These are phyloP conservation scores for Acrodontium crateriforme DNA, from an alignment of 2,329 filamentous ascomycete genomes.

Conservation along the genomic window DNA sequence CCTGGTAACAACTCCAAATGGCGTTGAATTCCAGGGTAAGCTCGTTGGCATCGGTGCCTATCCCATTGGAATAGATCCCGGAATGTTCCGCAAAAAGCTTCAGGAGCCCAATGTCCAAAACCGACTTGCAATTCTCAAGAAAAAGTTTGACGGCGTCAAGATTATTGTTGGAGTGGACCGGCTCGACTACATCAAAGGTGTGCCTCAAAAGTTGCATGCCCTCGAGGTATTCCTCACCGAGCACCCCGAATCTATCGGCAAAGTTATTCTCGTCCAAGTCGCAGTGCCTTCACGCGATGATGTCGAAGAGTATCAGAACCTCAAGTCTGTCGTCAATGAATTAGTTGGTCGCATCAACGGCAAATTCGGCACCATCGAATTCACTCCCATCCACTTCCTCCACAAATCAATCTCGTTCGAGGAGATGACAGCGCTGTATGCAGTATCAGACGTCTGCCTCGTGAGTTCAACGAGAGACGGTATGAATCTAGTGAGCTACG, in stretches of 20 bases:
- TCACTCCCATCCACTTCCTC: slow-evolving; percentile 97
- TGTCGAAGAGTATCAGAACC: slow-evolving; percentile 94
- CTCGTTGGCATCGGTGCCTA: slow-evolving; percentile 89
- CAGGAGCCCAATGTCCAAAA: slow-evolving; percentile 76
- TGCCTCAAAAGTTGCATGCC: slow-evolving; percentile 92
- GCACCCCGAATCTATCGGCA: slow-evolving; percentile 95
- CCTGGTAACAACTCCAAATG: slow-evolving; percentile 74
- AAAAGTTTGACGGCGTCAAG: slow-evolving; percentile 92
- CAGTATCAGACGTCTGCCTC: slow-evolving; percentile 80
- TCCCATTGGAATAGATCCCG: slow-evolving; percentile 93
- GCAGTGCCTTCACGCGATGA: slow-evolving; percentile 90
- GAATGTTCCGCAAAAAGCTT: slow-evolving; percentile 84
- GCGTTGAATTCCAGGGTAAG: slow-evolving; percentile 78
- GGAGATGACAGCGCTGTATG: slow-evolving; percentile 86
- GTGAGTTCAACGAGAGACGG: slow-evolving; percentile 94
- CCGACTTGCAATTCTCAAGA: slow-evolving; percentile 68
- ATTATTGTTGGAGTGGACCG: slow-evolving; percentile 94
- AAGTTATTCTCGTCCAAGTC: slow-evolving; percentile 90
- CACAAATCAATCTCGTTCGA: slow-evolving; percentile 94
- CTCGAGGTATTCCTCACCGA: slow-evolving; percentile 94
- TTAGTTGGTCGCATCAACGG: slow-evolving; percentile 94
- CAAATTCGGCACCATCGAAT: slow-evolving; percentile 91
- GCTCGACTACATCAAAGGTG: slow-evolving; percentile 96
- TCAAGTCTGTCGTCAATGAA: slow-evolving; percentile 91
- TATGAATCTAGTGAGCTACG: slow-evolving; percentile 97